Base-by-base conservation (phyloP, 306 rosid species). In the Albizia julibrissin region DNA sequence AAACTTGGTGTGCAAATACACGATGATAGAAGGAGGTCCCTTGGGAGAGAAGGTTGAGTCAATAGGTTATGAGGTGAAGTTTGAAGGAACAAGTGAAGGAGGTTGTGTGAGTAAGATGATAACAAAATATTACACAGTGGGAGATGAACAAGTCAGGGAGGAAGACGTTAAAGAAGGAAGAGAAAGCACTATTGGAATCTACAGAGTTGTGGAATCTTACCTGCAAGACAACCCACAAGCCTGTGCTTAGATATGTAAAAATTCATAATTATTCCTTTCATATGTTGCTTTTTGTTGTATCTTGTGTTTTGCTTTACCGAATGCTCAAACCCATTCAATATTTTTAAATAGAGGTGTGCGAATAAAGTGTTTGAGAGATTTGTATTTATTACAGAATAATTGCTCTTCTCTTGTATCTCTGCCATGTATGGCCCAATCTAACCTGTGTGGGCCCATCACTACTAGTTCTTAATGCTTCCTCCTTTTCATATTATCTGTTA, bases 1-100 rank as follows among this genome's bases (percentile, higher is more conserved):
- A 14, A 89, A 90, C 43, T 80, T 90, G 46, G 83, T 70, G n/a
- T 94, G 94, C 91, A 87, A 87, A 74, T 94, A 89, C 85, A 86
- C 92, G 3, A 83, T 90, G 90, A 92, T 89, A 54, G 98, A 90
- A 81, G 98, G 97, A 24, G 97, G 80, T 78, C 89, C 95, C 34
- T 74, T 93, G 80, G 95, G 90, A 3, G 88, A 91, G 62, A 91
- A 90, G 89, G 87, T 93, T 77, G 95, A 90, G 39, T 90, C 89
- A 18, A 87, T 93, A 61, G 82, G 75, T 74, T 89, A 91, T 84
- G 94, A 89, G 88, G 89, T 89, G 34, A 93, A 88, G 84, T 91
- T 91, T 85, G 95, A 93, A 84, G 90, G 86, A 31, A 82, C 74
- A 27, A 52, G 74, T 80, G 96, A 89, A 24, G 97, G 96, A 18